phyloP scores from a whole-genome alignment of 148 eudicot species.

The Vaccinium myrtillus region DNA sequence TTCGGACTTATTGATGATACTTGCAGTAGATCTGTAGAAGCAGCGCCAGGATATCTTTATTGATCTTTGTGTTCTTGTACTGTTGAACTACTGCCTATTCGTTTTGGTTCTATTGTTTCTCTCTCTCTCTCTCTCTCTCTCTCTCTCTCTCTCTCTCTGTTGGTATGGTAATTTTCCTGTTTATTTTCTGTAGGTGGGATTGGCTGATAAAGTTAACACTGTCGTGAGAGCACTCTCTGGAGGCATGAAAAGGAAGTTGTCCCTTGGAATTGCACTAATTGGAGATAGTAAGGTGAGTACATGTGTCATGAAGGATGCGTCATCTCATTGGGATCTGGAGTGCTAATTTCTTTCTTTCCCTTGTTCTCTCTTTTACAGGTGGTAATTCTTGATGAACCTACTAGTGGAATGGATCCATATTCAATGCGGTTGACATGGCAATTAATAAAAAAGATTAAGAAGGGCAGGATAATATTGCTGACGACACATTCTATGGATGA shows the following conservation, averaged over 20 bases:
- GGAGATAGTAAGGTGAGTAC: slow-evolving; percentile 88
- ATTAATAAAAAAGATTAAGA: slow-evolving; percentile 77
- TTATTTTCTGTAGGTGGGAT: slow-evolving; percentile 63
- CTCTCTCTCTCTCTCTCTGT: neutral
- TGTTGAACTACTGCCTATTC: neutral
- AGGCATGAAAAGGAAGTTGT: slow-evolving; percentile 97
- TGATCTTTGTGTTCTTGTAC: neutral
- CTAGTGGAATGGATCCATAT: slow-evolving; percentile 99
- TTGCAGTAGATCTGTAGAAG: neutral
- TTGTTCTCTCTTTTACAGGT: slow-evolving; percentile 41
- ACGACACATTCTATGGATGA: slow-evolving; percentile 99
- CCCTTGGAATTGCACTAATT: slow-evolving; percentile 88
- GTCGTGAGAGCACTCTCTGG: slow-evolving; percentile 89
- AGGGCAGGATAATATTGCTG: slow-evolving; percentile 86
- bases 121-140: too few relatives aligned
- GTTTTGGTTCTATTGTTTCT: neutral
- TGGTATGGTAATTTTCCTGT: neutral
- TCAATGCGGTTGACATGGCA: slow-evolving; percentile 99
- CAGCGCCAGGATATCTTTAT: neutral
- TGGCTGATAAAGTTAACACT: slow-evolving; percentile 85
- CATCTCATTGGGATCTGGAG: slow-evolving; percentile 7
- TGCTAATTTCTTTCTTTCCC: slow-evolving; percentile 7
- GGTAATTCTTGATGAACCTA: slow-evolving; percentile 95
- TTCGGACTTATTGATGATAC: neutral
- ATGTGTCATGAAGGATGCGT: slow-evolving; percentile 4